Evolutionary conservation across 805 yeast species (phyloP).

Genomic region (Hanseniaspora meyeri): DNA sequence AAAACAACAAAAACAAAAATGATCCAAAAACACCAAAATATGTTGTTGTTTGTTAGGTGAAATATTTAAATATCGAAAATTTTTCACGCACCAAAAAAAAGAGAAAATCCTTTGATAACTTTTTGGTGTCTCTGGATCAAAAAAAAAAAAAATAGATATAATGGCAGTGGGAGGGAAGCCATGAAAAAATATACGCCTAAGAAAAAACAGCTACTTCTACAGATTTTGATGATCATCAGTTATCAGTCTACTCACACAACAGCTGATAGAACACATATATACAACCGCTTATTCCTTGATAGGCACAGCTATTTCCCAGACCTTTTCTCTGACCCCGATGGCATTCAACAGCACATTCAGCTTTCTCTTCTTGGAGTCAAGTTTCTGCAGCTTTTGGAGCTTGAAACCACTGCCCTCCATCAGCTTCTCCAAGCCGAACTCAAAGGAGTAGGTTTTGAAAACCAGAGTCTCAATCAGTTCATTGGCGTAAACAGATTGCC

Average conservation of each 20-base stretch:
- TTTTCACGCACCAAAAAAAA: background rate
- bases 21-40: background rate
- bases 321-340: conserved; percentile 5
- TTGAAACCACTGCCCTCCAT: conserved; percentile 9
- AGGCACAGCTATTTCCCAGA: conserved; percentile 10
- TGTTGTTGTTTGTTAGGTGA: background rate
- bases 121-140: background rate
- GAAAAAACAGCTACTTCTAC: too few species aligned
- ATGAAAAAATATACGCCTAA: too few species aligned
- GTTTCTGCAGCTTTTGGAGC: conserved; percentile 1
- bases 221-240: too few species aligned
- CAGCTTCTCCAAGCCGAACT: conserved; percentile 6
- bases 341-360: background rate
- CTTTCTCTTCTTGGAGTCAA: conserved; percentile 2
- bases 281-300: background rate
- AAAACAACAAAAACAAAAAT: background rate
- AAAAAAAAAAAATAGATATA: background rate
- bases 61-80: background rate
- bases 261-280: background rate
- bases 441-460: conserved; percentile 11
- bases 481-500: conserved; percentile 4
- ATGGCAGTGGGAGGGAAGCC: too few species aligned
- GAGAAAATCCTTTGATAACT: too few species aligned
- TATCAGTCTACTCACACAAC: too few species aligned
- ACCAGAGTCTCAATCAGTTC: background rate